phyloP scores from a whole-genome alignment of 2,329 filamentous ascomycete species.

The Cercospora berteroae region DNA sequence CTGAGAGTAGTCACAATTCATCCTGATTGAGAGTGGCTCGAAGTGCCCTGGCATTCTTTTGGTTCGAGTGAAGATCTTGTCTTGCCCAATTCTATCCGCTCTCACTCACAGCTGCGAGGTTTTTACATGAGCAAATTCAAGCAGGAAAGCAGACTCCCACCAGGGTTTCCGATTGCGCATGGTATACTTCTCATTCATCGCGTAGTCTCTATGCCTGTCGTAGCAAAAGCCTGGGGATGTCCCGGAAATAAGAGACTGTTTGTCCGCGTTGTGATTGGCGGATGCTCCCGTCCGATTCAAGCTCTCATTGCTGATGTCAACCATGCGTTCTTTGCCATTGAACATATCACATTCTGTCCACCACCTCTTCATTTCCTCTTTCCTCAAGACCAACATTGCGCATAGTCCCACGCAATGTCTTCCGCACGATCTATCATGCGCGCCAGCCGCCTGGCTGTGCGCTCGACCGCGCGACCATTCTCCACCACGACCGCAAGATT shows the following conservation, averaged over 20 bases:
- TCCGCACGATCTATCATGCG: slow-evolving; percentile 47
- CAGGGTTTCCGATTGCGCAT: neutral
- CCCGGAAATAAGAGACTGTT: neutral
- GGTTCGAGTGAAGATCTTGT: no score
- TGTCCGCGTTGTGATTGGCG: neutral
- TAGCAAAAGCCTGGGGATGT: neutral
- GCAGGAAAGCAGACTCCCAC: neutral
- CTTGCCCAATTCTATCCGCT: neutral
- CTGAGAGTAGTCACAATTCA: neutral
- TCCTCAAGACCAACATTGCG: neutral
- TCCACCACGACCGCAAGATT: slow-evolving; percentile 41
- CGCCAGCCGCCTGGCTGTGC: slow-evolving; percentile 44
- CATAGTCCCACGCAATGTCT: slow-evolving; percentile 42
- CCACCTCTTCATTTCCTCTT: neutral
- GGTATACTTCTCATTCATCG: neutral
- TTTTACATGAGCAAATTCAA: neutral
- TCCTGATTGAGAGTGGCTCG: neutral
- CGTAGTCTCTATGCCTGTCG: neutral
- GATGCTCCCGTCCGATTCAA: neutral
- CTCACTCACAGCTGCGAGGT: neutral
- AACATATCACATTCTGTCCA: neutral
- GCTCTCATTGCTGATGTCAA: slow-evolving; percentile 12
- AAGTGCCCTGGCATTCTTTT: neutral
- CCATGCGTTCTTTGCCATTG: slow-evolving; percentile 10
- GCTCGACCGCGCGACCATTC: slow-evolving; percentile 39